Percentiles rank a stretch among this genome's conserved stretches.
Conservation (phyloP, 2,329 filamentous ascomycete species). For the Cladorrhinum sp. region DNA sequence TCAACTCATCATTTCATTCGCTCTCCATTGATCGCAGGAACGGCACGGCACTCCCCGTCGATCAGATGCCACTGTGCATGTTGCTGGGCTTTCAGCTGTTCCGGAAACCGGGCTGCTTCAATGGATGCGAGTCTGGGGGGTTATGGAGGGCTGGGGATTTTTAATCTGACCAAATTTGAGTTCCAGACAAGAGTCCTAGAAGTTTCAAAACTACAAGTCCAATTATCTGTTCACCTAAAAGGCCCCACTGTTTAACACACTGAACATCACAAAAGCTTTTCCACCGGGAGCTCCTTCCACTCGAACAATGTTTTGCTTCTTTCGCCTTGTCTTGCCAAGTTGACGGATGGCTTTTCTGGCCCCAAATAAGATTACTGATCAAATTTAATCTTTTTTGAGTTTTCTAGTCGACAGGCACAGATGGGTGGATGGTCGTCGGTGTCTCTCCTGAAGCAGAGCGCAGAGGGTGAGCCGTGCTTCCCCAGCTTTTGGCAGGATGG, state of each 20-base stretch:
- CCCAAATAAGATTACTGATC: slow-evolving; percentile 5
- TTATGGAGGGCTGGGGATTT: too few species aligned
- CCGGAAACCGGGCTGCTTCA: background rate
- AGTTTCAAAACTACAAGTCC: too few species aligned
- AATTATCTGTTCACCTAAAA: too few species aligned
- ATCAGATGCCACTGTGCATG: background rate
- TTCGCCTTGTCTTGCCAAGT: too few species aligned
- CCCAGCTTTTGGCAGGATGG: slow-evolving; percentile 1
- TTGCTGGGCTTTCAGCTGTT: background rate
- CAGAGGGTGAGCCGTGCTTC: background rate
- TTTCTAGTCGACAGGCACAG: background rate
- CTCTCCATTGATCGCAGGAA: background rate
- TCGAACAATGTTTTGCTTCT: background rate
- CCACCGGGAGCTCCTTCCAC: too few species aligned
- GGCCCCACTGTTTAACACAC: too few species aligned
- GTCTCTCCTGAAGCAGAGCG: background rate
- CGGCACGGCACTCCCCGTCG: slow-evolving; percentile 16
- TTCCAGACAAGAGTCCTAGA: too few species aligned
- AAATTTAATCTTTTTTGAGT: background rate
- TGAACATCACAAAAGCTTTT: too few species aligned
- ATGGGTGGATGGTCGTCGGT: background rate
- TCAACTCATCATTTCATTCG: too few species aligned
- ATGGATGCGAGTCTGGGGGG: too few species aligned
- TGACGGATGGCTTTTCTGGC: too few species aligned
- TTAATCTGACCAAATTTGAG: too few species aligned